Evolutionary conservation across 306 rosid genomes (phyloP).

Genomic region (Prunus salicina): DNA sequence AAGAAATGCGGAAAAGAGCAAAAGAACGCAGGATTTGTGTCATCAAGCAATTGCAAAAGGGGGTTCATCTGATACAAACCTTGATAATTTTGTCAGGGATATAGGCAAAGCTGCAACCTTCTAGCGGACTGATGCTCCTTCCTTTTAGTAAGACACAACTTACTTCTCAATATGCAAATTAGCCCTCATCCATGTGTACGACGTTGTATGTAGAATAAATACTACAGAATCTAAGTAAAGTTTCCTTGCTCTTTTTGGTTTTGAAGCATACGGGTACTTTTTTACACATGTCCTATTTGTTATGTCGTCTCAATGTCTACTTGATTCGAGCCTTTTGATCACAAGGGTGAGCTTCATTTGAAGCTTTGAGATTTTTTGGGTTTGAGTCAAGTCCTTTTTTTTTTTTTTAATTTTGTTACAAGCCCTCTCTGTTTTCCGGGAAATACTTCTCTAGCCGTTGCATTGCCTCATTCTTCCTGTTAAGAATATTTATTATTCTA

Average conservation of each 20-base stretch:
- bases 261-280: no score
- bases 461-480: no score
- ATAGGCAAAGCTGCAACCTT: conserved; percentile 19
- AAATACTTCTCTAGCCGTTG: no score
- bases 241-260: not conserved
- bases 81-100: conserved; percentile 35
- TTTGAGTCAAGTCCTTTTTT: no score
- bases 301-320: no score
- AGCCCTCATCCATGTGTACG: not conserved
- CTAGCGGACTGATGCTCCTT: not conserved
- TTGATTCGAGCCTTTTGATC: no score
- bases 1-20: conserved; percentile 30
- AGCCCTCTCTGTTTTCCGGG: no score
- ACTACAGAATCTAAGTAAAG: not conserved
- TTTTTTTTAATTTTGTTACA: rapidly evolving
- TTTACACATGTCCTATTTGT: no score
- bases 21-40: conserved; percentile 18
- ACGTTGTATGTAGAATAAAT: not conserved
- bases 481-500: no score
- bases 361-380: no score
- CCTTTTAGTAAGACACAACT: not conserved
- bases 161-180: not conserved
- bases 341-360: no score
- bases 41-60: conserved; percentile 21
- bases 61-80: conserved; percentile 38